Conservation (phyloP, 2,329 filamentous ascomycete species). For the Pseudopyricularia cyperi region DNA sequence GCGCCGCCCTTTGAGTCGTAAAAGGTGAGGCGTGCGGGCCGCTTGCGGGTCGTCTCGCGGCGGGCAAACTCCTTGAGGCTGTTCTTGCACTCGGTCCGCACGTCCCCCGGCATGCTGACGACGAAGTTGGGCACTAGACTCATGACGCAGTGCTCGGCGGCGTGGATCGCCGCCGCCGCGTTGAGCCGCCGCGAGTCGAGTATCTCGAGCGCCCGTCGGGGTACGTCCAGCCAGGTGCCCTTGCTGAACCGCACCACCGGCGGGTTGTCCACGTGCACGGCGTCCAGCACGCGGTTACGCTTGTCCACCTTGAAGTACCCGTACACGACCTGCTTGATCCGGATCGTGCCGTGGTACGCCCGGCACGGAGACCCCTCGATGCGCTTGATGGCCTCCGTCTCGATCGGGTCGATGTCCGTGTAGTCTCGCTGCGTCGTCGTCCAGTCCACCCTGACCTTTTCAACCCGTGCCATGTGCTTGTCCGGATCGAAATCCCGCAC, state of each 20-base stretch:
- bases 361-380: conserved; percentile 50
- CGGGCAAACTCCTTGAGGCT: conserved; percentile 65
- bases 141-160: conserved; percentile 83
- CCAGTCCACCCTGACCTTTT: conserved; percentile 87
- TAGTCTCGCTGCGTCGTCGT: conserved; percentile 86
- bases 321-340: conserved; percentile 79
- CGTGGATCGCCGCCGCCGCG: conserved; percentile 81
- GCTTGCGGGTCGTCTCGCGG: conserved; percentile 56
- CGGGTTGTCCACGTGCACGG: conserved; percentile 84
- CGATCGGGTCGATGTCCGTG: conserved; percentile 86
- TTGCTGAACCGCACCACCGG: conserved; percentile 75
- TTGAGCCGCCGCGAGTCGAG: conserved; percentile 61
- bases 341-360: conserved; percentile 78
- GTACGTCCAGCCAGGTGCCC: conserved; percentile 93
- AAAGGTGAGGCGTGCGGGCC: conserved; percentile 80
- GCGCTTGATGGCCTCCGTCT: conserved; percentile 74
- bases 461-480: conserved; percentile 70
- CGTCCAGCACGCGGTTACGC: conserved; percentile 73
- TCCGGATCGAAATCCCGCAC: conserved; percentile 81
- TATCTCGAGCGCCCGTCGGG: conserved; percentile 64
- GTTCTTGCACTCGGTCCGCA: conserved; percentile 88
- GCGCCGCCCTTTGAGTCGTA: conserved; percentile 90
- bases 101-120: conserved; percentile 77
- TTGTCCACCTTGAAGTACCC: conserved; percentile 97
- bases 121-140: conserved; percentile 84